Percentiles rank a stretch among this genome's conserved stretches.
phyloP scores from a whole-genome alignment of 768 basidiomycete species.

The Amanita inopinata region DNA sequence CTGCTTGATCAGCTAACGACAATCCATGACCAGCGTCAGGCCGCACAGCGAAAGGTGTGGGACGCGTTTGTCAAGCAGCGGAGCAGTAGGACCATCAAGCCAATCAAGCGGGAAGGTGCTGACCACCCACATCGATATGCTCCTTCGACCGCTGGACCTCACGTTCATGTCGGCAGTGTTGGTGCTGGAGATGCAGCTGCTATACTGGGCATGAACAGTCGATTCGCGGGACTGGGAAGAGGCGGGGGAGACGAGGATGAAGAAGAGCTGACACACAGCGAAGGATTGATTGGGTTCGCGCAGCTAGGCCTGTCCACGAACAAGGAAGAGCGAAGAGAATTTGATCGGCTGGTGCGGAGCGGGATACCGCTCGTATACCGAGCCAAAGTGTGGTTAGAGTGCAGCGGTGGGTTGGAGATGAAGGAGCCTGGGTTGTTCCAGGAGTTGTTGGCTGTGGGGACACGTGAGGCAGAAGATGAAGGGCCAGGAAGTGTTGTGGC shows the following conservation, averaged over 20 bases:
- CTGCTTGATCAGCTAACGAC: conserved; percentile 69
- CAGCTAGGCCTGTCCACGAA: conserved; percentile 76
- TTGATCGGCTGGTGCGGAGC: conserved; percentile 67
- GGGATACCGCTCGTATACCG: conserved; percentile 87
- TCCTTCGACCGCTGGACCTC: not conserved
- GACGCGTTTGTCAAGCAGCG: conserved; percentile 75
- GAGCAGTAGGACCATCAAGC: conserved; percentile 31
- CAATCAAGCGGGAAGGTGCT: conserved; percentile 14
- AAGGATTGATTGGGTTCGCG: conserved; percentile 84
- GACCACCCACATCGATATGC: not conserved
- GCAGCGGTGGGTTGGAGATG: conserved; percentile 87
- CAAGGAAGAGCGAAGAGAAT: conserved; percentile 70
- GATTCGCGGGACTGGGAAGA: conserved; percentile 27
- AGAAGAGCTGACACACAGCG: conserved; percentile 72
- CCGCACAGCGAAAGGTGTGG: conserved; percentile 68
- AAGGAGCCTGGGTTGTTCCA: conserved; percentile 84
- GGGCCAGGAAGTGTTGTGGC: conserved; percentile 38
- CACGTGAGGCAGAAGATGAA: conserved; percentile 24
- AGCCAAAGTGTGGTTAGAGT: conserved; percentile 89
- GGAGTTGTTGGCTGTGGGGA: conserved; percentile 51
- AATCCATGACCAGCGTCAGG: conserved; percentile 77
- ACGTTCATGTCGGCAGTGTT: conserved; percentile 9
- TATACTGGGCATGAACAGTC: conserved; percentile 43
- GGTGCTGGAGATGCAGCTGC: conserved; percentile 44
- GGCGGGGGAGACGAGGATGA: conserved; percentile 47